Evolutionary conservation across 352 stramenopile species (phyloP), one percentile per base, ranked within the genome.

Genomic region (Pythium vanterpoolii): DNA sequence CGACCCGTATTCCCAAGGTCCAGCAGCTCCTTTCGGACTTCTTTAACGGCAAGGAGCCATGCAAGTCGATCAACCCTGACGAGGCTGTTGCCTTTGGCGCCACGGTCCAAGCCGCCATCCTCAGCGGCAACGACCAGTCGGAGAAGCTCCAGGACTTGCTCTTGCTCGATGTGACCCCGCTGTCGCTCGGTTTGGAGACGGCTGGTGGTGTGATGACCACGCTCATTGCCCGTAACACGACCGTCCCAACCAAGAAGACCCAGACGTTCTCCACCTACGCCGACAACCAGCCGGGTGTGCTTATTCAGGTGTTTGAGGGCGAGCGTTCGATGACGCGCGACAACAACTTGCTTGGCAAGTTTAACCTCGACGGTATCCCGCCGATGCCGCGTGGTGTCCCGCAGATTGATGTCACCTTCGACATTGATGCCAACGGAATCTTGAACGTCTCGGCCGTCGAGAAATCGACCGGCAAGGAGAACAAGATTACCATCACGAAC

Each of bases 401-500:
- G 0, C 83, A 96, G 73, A 89, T 98, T 33, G 82, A 96, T 47
- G 85, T 97, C 18, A 96, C 83, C 4, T 96, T 95, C 64, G 83
- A 95, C 56, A 90, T 96, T 57, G 89, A 97, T 62, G 88, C 78
- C 24, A 90, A 86, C 52, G 92, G 90, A 50, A 97, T 98, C 67
- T 73, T 98, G 59, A 97, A 98, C 68, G 95, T 98, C 24, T 93
- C 83, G 45, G 96, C 95, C 7, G 77, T 90, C 18, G 80, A 90
- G 63, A 90, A 99, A 83, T 96, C 89, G 65, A 99, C 97, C 21
- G 96, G 96, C 64, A 99, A 98, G 84, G 79, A 87, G 64, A 86
- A 89, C 57, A 98, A 98, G 83, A 99, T 99, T 69, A 99, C 96
- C 50, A 99, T 99, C 64, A 98, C 96, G 28, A 96, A 96, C 58